Base-by-base conservation (phyloP, 371 early-diverging fungal genomes). In the Homolaphlyctis polyrhiza region DNA sequence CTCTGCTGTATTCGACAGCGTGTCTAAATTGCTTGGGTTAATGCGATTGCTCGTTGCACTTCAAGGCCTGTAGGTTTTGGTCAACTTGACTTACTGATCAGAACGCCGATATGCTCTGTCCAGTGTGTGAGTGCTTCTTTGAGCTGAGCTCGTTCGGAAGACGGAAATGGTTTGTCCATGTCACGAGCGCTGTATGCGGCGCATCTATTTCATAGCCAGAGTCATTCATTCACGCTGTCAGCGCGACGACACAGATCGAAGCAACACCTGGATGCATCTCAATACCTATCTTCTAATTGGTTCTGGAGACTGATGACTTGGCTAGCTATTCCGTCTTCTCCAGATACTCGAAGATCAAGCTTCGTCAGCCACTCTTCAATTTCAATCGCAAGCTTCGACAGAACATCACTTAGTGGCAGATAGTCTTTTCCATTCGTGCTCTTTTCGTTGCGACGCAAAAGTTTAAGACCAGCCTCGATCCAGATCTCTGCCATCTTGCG, bases 281-380 rank as follows among this genome's bases (percentile, higher is more conserved):
- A 32, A 34, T 4, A 71, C 71, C 77, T 54, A 48, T 83, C 83
- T 45, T 83, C 83, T 4, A 83, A 62, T 64, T 81, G 80, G 58
- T 81, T 83, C 59, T 81, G 81, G 33, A 83, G 58, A 23, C 70
- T 70, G n/a, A 81, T 78, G 14, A 79, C 71, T 33, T 70, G 64
- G 27, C 62, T 64, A 1, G 83, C 81, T 25, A 76, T 70, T 0
- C 81, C 81, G 59, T 83, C 83, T 48, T 83, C 83, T 13, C 83
- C 83, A 0, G 75, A 66, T 1, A 78, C 70, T 18, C 80, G 55
- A 29, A 60, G 35, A 50, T 77, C 76, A 39, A 83, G 55, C 59
- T 74, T 75, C 5, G 36, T 66, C 14, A 79, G 58, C 83, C 83
- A 83, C 36, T 73, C 74, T 51, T 76, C 75, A 27, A 83, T 69